Base-by-base conservation (phyloP, 257 asterid species). In the Lavandula angustifolia region DNA sequence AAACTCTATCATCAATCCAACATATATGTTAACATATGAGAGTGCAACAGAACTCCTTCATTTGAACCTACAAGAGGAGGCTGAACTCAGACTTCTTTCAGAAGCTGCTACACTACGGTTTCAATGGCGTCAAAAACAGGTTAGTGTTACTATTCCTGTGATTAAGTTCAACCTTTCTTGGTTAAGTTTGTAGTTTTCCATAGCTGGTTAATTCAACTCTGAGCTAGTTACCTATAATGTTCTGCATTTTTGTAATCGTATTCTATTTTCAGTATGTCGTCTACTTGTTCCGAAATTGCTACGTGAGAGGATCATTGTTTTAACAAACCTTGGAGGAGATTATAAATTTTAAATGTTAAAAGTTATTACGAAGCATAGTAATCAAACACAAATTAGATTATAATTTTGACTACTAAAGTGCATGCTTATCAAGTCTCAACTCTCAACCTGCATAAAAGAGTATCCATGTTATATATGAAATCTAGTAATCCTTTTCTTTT, bases 11-110 rank as follows among this genome's bases (percentile, higher is more conserved):
- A 87, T 92, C 81, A 87, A 75, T 72, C 99, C 99, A 17, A 94
- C 99, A 22, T 90, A 94, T 80, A 90, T 94, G 99, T 81, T 94
- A 59, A 94, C 97, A 2, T 94, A 94, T 75, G 97, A 94, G 86
- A 94, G 91, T 62, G 99, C 99, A 46, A 75, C 95, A 40, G 97
- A 89, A 84, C 99, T 92, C 59, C 95, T 92, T 55, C 87, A 85
- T 80, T 69, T 90, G 79, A 87, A 90, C 85, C 87, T 94, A 64
- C 87, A 84, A 78, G 97, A 90, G 82, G 99, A 94, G 84, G 62
- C 72, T 70, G 99, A 90, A 73, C 75, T 94, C 35, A 84, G 85
- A 69, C 84, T 94, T 73, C 95, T 94, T 54, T 86, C 96, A 7
- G 94, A 90, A 82, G 96, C 95, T 71, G 97, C 97, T 77, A 68